Evolutionary conservation across 225 moss, liverwort and hornwort species (phyloP), one percentile per base, ranked within the genome.

Genomic region (Takakia lepidozioides): DNA sequence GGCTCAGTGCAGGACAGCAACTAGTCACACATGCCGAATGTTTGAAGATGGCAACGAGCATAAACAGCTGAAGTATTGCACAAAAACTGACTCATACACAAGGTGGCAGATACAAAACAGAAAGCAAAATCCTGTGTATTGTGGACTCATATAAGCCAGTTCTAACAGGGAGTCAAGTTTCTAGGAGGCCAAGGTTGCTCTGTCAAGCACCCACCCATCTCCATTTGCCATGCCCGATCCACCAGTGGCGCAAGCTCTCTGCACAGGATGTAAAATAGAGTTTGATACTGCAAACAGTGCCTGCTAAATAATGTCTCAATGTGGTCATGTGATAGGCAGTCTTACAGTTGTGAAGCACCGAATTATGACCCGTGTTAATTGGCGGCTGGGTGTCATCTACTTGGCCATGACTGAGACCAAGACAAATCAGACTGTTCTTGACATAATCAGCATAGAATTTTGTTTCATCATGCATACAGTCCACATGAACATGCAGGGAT

Each of bases 141-240:
- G n/a, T n/a, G n/a, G n/a, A n/a, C n/a, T n/a, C n/a, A n/a, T n/a
- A n/a, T n/a, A n/a, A n/a, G n/a, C n/a, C n/a, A n/a, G n/a, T n/a
- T n/a, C n/a, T n/a, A n/a, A n/a, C n/a, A n/a, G n/a, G n/a, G n/a
- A n/a, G n/a, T n/a, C n/a, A n/a, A n/a, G n/a, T n/a, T n/a, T n/a
- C n/a, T n/a, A 63, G 66, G 67, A 56, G 85, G 70, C 74, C 73
- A 82, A 38, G 51, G 55, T 38, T 87, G 81, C 60, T 87, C 70
- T 18, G 59, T 67, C 61, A 98, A 45, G 42, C 61, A 43, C 28
- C 95, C 95, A 19, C 95, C 95, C 90, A 98, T 90, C 58, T 83
- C 90, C 95, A 98, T 98, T 41, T 61, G 71, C 98, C 98, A 98
- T 64, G 91, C 91, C 48, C 68, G 91, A 59, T 98, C 98, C 36